These are phyloP conservation scores for Pachysandra terminalis DNA, from an alignment of 164 flowering plant genomes.

Conservation along the genomic window DNA sequence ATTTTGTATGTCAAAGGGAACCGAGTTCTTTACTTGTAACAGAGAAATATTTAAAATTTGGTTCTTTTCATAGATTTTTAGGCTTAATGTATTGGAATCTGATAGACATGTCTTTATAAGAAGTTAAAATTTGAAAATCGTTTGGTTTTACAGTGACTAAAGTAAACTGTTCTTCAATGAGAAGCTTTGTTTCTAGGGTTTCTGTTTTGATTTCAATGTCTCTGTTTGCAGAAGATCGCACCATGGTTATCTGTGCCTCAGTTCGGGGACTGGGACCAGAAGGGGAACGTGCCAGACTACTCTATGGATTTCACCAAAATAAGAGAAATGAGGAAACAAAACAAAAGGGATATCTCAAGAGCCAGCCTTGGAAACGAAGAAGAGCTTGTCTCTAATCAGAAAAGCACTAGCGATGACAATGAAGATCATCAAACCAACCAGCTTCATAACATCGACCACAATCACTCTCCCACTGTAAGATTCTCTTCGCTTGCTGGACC, in stretches of 20 bases:
- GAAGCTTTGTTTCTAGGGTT: neutral
- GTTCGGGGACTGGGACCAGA: constrained; percentile 82
- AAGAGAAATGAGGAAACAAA: constrained; percentile 69
- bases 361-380: constrained; percentile 79
- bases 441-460: constrained; percentile 23
- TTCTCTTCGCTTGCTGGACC: neutral
- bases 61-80: too few species aligned
- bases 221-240: constrained; percentile 35
- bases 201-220: neutral
- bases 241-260: constrained; percentile 77
- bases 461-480: constrained; percentile 55
- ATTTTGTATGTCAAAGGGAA: too few species aligned
- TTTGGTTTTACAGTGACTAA: too few species aligned
- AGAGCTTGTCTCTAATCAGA: constrained; percentile 39
- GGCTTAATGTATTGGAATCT: too few species aligned
- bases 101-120: too few species aligned
- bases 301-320: constrained; percentile 74
- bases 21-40: too few species aligned
- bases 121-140: too few species aligned
- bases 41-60: too few species aligned
- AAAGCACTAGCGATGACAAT: neutral
- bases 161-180: too few species aligned
- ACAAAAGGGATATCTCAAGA: constrained; percentile 68
- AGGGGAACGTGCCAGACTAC: constrained; percentile 62
- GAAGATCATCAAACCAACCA: constrained; percentile 1